Percentiles rank a stretch among this genome's conserved stretches.
phyloP scores from a whole-genome alignment of 2,329 filamentous ascomycete species.

The Fusarium sp. region DNA sequence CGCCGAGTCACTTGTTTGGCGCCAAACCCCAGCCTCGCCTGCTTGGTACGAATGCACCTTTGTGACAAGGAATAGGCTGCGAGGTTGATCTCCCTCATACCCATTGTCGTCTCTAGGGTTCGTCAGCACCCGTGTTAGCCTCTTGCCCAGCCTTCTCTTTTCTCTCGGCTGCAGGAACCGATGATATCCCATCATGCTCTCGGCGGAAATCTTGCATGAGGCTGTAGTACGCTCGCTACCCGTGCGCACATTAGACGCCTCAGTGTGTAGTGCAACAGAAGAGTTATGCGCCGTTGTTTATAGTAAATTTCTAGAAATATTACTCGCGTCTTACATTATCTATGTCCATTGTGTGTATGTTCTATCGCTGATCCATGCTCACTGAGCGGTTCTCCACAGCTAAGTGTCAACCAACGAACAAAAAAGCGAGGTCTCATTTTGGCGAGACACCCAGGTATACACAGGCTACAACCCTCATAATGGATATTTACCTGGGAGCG shows the following conservation, averaged over 20 bases:
- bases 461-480: neutral
- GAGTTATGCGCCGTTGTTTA: conserved; percentile 20
- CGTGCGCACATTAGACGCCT: conserved; percentile 22
- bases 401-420: neutral
- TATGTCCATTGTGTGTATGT: conserved; percentile 5
- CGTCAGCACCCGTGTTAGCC: neutral
- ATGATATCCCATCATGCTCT: conserved; percentile 35
- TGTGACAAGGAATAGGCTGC: conserved; percentile 20
- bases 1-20: neutral
- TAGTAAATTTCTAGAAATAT: conserved; percentile 29
- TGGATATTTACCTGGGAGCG: neutral
- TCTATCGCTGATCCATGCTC: conserved; percentile 11
- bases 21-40: conserved; percentile 22
- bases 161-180: conserved; percentile 22
- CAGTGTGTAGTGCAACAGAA: conserved; percentile 28
- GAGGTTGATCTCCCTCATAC: conserved; percentile 7
- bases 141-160: conserved; percentile 20
- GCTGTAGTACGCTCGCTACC: conserved; percentile 29
- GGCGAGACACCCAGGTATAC: neutral
- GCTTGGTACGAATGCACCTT: neutral
- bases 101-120: conserved; percentile 5
- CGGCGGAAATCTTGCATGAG: conserved; percentile 46
- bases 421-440: neutral
- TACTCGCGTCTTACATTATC: conserved; percentile 7
- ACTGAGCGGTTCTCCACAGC: neutral